Evolutionary conservation across 2,329 filamentous ascomycete species (phyloP).

Genomic region (Fusarium subglutinans): DNA sequence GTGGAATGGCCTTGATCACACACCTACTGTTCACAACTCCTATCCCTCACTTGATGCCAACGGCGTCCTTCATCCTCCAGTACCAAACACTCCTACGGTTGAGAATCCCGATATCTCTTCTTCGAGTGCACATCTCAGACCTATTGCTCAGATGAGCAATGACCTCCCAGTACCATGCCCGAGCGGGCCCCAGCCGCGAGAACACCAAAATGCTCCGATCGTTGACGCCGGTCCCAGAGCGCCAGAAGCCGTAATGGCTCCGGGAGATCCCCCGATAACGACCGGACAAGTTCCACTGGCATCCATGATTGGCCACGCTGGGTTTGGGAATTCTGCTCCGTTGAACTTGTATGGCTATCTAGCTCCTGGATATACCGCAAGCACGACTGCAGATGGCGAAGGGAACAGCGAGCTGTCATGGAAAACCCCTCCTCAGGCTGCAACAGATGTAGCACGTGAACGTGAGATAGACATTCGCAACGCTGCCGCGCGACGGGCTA

Average conservation of each 20-base stretch:
- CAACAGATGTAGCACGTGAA: neutral
- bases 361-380: rapidly evolving
- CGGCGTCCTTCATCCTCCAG: rapidly evolving
- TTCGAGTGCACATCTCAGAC: neutral
- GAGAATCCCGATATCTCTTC: rapidly evolving
- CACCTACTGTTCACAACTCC: neutral
- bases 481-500: neutral
- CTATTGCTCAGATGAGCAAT: rapidly evolving
- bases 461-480: neutral
- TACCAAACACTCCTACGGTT: neutral
- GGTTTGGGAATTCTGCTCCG: rapidly evolving
- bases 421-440: too few species aligned
- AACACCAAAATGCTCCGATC: neutral
- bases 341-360: neutral
- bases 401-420: rapidly evolving
- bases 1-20: neutral
- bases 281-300: neutral
- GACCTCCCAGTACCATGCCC: neutral
- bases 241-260: neutral
- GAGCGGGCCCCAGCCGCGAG: rapidly evolving
- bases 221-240: neutral
- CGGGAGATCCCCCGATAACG: rapidly evolving
- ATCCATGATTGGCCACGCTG: rapidly evolving
- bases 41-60: rapidly evolving
- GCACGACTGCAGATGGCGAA: rapidly evolving